Evolutionary conservation across 768 basidiomycete species (phyloP).

Genomic region (Suillus bovinus): DNA sequence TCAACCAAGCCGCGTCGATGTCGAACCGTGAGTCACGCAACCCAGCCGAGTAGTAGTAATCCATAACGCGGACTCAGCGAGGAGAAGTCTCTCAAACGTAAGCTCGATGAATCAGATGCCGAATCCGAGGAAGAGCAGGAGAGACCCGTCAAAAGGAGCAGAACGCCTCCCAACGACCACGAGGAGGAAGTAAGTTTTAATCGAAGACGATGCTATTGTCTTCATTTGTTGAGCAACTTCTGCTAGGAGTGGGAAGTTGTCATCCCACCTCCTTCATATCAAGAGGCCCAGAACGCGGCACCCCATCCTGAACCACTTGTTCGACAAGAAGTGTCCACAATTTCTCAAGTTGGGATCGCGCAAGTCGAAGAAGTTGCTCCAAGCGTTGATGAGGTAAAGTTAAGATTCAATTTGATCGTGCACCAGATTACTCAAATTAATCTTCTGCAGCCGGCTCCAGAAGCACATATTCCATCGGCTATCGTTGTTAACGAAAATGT

Average conservation of each 20-base stretch:
- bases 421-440: conserved; percentile 6
- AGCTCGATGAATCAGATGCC: conserved; percentile 29
- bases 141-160: conserved; percentile 37
- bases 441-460: conserved; percentile 8
- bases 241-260: conserved; percentile 34
- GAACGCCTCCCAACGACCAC: conserved; percentile 41
- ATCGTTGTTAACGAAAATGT: neutral
- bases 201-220: conserved; percentile 2
- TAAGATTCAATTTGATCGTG: neutral
- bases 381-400: conserved; percentile 19
- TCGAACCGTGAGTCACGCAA: conserved; percentile 34
- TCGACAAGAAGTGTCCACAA: conserved; percentile 5
- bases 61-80: conserved; percentile 23
- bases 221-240: conserved; percentile 21
- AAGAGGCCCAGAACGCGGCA: conserved; percentile 19
- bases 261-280: conserved; percentile 31
- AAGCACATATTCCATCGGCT: conserved; percentile 11
- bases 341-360: conserved; percentile 7
- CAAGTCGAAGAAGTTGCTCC: conserved; percentile 7
- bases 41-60: conserved; percentile 30
- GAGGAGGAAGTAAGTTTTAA: conserved; percentile 29
- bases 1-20: conserved; percentile 16
- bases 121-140: conserved; percentile 30
- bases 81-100: conserved; percentile 34
- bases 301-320: conserved; percentile 6